Base-by-base conservation (phyloP, 768 basidiomycete genomes). In the Coprinopsis strossmayeri region DNA sequence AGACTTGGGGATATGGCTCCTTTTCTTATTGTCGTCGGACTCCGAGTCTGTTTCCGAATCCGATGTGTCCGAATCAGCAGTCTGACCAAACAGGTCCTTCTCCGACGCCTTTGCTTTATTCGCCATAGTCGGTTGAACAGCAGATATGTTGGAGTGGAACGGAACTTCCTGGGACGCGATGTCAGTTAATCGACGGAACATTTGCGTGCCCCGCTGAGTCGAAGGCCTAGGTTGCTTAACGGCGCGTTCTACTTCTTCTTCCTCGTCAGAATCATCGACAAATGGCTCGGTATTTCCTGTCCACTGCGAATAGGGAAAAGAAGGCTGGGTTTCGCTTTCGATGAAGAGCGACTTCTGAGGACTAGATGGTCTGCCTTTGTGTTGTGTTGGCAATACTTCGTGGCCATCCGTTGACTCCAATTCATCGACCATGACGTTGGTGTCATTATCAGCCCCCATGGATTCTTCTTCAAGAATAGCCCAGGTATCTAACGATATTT, bases 1-100 rank as follows among this genome's bases (percentile, higher is more conserved):
- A 10, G 68, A 68, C 53, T 63, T 69, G 25, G 84, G 84, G 49
- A 87, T 84, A 60, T 86, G 84, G n/a, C 75, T 81, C 35, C 51
- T 56, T 21, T 59, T 55, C 35, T 60, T 27, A 26, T 41, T 30
- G 25, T 56, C 63, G 34, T 66, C 74, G 0, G 69, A 69, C 32
- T 73, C 74, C 3, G 77, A 73, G 4, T 71, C 75, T 0, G 71
- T 71, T 17, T 71, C 74, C 0, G 74, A 72, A 2, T 69, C 72
- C 15, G 69, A 71, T 4, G 71, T 67, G 21, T 61, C 59, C 66
- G 62, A 34, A 17, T 67, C 55, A 25, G 62, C 60, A 21, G 55
- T 57, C 40, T 57, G 55, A 20, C 72, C 69, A 59, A 74, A 72
- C 57, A 73, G 46, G 50, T 71, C 67, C 24, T 53, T 61, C 25